phyloP scores from a whole-genome alignment of 257 asterid genomes.

The Solanum piurae region DNA sequence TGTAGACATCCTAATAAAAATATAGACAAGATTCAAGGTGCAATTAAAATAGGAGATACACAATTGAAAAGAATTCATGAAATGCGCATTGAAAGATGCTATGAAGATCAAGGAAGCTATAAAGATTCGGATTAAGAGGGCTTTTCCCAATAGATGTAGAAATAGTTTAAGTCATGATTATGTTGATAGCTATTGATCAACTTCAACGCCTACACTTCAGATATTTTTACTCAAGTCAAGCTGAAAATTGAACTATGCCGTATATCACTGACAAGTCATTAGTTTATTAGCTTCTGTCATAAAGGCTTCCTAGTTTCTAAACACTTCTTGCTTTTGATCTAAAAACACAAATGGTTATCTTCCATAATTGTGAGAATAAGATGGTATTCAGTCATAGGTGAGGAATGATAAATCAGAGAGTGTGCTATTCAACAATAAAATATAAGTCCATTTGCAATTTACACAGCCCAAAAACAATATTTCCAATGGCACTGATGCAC shows the following conservation, averaged over 20 bases:
- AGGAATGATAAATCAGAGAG: background rate
- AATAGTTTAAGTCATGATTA: background rate
- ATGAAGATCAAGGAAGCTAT: background rate
- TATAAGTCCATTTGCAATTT: background rate
- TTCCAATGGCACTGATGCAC: background rate
- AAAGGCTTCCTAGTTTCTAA: background rate
- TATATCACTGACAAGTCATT: background rate
- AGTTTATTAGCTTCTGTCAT: background rate
- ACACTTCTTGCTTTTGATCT: background rate
- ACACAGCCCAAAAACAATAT: background rate
- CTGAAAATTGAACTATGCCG: background rate
- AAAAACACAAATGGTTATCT: background rate
- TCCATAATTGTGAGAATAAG: background rate
- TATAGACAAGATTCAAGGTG: background rate
- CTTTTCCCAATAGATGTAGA: background rate
- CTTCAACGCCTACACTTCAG: background rate
- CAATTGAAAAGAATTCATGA: background rate
- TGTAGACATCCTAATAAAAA: slow-evolving; percentile 25
- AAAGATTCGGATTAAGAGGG: background rate
- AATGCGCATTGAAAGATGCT: background rate
- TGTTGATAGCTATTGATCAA: background rate
- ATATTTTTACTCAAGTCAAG: background rate
- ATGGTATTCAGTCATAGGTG: background rate
- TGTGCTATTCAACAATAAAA: background rate
- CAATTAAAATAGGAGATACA: background rate